Conservation (phyloP, 768 basidiomycete species). For the Hericium alpestre region DNA sequence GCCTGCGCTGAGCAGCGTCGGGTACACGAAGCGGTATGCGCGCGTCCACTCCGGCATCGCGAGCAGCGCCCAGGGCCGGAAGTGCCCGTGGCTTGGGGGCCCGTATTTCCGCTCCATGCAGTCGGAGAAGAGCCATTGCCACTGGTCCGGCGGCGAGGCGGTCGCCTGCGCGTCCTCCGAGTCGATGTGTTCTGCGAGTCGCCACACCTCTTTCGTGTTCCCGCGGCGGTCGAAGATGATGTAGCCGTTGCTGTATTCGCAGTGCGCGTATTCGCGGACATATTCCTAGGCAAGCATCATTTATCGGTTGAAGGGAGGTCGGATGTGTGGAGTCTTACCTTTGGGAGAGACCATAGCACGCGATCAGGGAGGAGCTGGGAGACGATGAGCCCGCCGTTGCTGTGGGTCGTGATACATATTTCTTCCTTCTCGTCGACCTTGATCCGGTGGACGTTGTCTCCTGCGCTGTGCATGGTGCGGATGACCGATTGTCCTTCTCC, state of each 20-base stretch:
- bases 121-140: slow-evolving; percentile 16
- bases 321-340: not conserved
- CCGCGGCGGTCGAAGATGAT: slow-evolving; percentile 56
- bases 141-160: slow-evolving; percentile 21
- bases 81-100: slow-evolving; percentile 34
- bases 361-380: too few relatives aligned
- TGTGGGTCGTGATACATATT: too few relatives aligned
- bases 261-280: slow-evolving; percentile 50
- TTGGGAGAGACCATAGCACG: too few relatives aligned
- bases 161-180: slow-evolving; percentile 5
- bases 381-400: too few relatives aligned
- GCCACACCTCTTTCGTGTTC: slow-evolving; percentile 64
- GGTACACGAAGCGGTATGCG: slow-evolving; percentile 63
- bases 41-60: slow-evolving; percentile 29
- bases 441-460: too few relatives aligned
- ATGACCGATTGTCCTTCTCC: too few relatives aligned
- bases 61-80: slow-evolving; percentile 53
- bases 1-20: slow-evolving; percentile 45
- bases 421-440: too few relatives aligned
- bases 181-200: slow-evolving; percentile 25
- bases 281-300: slow-evolving; percentile 28
- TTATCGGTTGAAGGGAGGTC: not conserved
- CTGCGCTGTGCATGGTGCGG: too few relatives aligned
- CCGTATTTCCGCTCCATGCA: slow-evolving; percentile 14
- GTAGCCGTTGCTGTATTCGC: slow-evolving; percentile 65